A percentile compares a stretch with the other conserved stretches of the same genome.
Evolutionary conservation across 306 rosid genomes (phyloP).

Genomic region (Rubus idaeus): DNA sequence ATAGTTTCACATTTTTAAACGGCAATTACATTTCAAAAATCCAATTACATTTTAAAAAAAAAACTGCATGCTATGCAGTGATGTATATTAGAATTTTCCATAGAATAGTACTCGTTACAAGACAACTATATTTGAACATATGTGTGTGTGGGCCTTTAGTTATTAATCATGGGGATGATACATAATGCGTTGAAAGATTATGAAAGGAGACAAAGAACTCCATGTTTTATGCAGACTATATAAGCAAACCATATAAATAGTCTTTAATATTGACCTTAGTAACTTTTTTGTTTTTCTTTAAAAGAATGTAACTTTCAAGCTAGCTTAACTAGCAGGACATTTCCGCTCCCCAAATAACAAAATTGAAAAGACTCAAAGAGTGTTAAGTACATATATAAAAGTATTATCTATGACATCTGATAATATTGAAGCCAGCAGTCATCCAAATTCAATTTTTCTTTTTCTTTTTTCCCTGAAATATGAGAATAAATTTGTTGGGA

Average conservation of each 20-base stretch:
- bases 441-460: not conserved
- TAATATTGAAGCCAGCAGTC: slow-evolving; percentile 25
- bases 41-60: too few species aligned
- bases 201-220: not conserved
- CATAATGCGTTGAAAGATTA: slow-evolving; percentile 18
- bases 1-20: too few species aligned
- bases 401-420: slow-evolving; percentile 9
- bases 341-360: not conserved
- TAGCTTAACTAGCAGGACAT: slow-evolving; percentile 2
- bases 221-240: not conserved
- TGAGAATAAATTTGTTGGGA: not conserved
- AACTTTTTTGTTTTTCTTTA: not conserved
- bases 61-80: too few species aligned
- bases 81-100: too few species aligned
- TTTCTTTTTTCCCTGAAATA: not conserved
- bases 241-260: not conserved
- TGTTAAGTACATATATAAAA: not conserved
- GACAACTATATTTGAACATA: not conserved
- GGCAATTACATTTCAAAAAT: too few species aligned
- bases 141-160: not conserved
- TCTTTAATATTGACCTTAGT: not conserved
- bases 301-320: not conserved
- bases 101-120: not conserved
- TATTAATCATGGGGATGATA: slow-evolving; percentile 8
- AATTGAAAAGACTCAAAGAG: not conserved